These are phyloP conservation scores for Fraxinus americana DNA, from an alignment of 257 asterid genomes.

Conservation along the genomic window DNA sequence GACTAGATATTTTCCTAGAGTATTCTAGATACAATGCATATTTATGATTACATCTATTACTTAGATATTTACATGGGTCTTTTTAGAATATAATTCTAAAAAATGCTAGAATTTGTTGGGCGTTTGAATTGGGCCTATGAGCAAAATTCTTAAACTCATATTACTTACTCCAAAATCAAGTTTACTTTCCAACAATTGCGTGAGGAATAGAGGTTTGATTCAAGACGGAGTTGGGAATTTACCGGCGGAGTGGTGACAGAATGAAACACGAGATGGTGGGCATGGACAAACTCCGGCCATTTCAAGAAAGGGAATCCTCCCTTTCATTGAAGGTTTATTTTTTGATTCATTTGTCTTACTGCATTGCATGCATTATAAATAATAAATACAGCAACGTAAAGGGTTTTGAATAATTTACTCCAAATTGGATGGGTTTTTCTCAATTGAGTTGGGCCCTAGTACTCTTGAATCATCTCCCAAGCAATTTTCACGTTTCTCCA, in stretches of 20 bases:
- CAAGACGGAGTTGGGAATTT: neutral
- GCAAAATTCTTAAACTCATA: too few relatives aligned
- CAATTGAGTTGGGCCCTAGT: neutral
- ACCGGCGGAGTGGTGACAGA: neutral
- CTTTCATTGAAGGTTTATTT: slow-evolving; percentile 52
- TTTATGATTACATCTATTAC: too few relatives aligned
- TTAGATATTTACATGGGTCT: too few relatives aligned
- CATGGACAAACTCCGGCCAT: slow-evolving; percentile 25
- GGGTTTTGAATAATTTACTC: neutral
- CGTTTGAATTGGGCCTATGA: too few relatives aligned
- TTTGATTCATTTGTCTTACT: neutral
- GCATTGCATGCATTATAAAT: neutral
- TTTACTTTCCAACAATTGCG: too few relatives aligned
- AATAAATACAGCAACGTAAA: neutral
- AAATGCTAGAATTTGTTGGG: too few relatives aligned
- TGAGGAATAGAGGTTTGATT: neutral
- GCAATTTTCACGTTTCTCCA: too few relatives aligned
- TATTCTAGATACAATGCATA: too few relatives aligned
- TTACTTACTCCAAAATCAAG: too few relatives aligned
- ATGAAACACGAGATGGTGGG: slow-evolving; percentile 43
- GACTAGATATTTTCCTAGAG: too few relatives aligned
- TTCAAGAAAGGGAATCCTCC: slow-evolving; percentile 49
- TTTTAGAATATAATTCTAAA: too few relatives aligned
- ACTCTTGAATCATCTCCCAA: neutral
- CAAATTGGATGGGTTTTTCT: neutral